These are phyloP conservation scores for Flammula alnicola DNA, from an alignment of 1,284 basidiomycete species.

Conservation along the genomic window DNA sequence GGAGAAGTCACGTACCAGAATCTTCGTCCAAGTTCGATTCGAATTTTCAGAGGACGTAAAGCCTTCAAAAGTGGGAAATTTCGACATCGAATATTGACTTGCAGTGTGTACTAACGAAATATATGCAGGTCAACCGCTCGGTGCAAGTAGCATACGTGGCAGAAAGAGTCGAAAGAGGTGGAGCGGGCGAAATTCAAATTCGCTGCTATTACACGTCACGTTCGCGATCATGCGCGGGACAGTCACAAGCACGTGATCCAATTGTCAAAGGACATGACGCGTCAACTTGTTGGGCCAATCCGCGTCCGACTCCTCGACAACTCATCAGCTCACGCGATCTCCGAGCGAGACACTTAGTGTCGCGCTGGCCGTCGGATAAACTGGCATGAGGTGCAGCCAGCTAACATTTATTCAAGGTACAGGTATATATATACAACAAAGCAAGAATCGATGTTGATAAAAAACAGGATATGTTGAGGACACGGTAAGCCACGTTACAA, in stretches of 20 bases:
- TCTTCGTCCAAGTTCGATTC: no score
- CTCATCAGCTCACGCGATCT: background rate
- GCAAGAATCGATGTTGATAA: slow-evolving; percentile 1
- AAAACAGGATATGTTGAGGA: background rate
- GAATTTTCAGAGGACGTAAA: no score
- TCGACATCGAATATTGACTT: no score
- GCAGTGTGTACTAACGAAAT: no score
- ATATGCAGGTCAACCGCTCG: no score
- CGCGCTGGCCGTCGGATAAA: background rate
- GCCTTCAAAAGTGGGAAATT: no score
- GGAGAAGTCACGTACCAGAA: background rate
- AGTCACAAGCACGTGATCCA: slow-evolving; percentile 9
- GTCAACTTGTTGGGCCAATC: slow-evolving; percentile 5
- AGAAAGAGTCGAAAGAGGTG: slow-evolving; percentile 3
- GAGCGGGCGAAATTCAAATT: background rate
- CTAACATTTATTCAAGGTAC: background rate
- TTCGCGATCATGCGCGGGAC: background rate
- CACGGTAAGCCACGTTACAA: background rate
- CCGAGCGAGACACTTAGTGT: background rate
- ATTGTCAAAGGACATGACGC: background rate
- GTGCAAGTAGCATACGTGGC: no score
- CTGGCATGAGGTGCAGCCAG: background rate
- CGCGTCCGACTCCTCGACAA: background rate
- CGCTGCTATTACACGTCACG: background rate
- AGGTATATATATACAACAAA: slow-evolving; percentile 6